Conservation (phyloP, 2,329 filamentous ascomycete genomes). For the Aspergillus viridinutans region DNA sequence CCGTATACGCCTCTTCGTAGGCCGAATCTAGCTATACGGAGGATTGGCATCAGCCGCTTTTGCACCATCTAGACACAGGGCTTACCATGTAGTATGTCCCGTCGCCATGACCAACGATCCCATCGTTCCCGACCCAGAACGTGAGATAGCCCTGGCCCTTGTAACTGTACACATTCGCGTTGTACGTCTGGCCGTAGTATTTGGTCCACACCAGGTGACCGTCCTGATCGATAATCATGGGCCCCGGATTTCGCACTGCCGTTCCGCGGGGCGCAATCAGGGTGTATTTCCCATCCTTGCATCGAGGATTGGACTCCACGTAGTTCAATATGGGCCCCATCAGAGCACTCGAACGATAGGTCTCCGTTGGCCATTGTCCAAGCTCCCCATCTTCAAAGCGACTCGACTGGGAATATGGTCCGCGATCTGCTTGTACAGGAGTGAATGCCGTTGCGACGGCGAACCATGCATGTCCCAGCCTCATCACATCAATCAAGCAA, state of each 20-base stretch:
- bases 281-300: conserved; percentile 37
- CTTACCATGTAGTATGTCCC: conserved; percentile 46
- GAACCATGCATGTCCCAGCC: neutral
- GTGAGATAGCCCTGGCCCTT: conserved; percentile 44
- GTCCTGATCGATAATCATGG: conserved; percentile 43
- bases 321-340: conserved; percentile 25
- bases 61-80: neutral
- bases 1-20: conserved; percentile 33
- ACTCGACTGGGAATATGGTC: conserved; percentile 12
- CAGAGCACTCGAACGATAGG: conserved; percentile 20
- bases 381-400: conserved; percentile 18
- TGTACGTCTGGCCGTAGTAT: conserved; percentile 39
- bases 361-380: conserved; percentile 23
- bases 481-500: neutral
- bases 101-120: conserved; percentile 43
- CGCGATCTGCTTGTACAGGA: conserved; percentile 6
- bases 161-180: conserved; percentile 44
- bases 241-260: conserved; percentile 32
- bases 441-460: neutral
- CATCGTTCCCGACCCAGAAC: conserved; percentile 48
- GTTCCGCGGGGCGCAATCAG: conserved; percentile 40
- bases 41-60: neutral
- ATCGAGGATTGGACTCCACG: conserved; percentile 23
- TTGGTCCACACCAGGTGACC: conserved; percentile 47
- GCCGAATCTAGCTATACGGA: conserved; percentile 24